Evolutionary conservation across 495 filamentous ascomycete genomes (phyloP).

Genomic region (Annulohypoxylon moriforme): DNA sequence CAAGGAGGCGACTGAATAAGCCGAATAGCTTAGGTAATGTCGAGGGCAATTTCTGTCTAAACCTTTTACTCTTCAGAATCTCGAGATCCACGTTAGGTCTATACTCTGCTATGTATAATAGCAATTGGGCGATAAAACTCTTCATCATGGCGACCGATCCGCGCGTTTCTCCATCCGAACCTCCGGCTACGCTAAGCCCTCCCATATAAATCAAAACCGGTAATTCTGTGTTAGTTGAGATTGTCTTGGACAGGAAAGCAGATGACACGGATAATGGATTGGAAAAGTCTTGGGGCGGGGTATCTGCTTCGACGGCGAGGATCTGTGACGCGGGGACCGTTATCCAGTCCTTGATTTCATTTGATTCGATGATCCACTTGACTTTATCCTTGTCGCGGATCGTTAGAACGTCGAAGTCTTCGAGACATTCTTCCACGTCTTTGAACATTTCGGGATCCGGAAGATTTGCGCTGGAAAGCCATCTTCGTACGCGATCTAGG

Average conservation of each 20-base stretch:
- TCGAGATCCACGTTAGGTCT: not conserved
- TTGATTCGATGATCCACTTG: not conserved
- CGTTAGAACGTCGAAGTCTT: not conserved
- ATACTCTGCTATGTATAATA: conserved; percentile 8
- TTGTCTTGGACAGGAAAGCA: conserved; percentile 3
- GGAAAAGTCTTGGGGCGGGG: not conserved
- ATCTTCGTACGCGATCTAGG: not conserved
- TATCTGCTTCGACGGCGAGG: conserved; percentile 8
- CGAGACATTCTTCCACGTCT: not conserved
- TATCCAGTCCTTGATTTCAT: conserved; percentile 9
- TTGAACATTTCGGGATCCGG: not conserved
- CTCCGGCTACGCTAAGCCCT: not conserved
- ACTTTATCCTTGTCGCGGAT: conserved; percentile 5
- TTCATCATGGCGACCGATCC: conserved; percentile 9
- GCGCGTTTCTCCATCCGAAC: not conserved
- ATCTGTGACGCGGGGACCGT: conserved; percentile 5
- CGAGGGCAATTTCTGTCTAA: not conserved
- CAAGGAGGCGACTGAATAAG: not conserved
- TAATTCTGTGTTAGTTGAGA: not conserved
- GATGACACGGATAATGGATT: conserved; percentile 1
- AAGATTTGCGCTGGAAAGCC: not conserved
- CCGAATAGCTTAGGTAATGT: not conserved
- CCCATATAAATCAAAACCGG: conserved; percentile 8
- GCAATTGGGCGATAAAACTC: conserved; percentile 3
- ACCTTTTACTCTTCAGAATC: conserved; percentile 5